Base-by-base conservation (phyloP, 2,329 filamentous ascomycete species). In the Diaporthe vaccinii region DNA sequence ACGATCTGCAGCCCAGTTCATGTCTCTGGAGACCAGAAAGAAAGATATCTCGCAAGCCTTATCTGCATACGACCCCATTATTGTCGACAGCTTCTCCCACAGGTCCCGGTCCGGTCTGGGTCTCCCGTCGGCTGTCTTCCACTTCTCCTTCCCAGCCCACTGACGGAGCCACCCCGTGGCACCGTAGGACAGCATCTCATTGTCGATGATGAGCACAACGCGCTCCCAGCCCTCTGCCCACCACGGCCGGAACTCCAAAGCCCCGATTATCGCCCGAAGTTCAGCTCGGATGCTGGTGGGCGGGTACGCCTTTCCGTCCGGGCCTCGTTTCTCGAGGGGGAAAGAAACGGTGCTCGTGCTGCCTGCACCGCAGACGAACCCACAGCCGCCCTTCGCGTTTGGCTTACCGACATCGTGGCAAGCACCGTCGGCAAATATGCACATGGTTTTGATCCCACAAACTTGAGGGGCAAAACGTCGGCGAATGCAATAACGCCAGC, bases 151-250 rank as follows among this genome's bases (percentile, higher is more conserved):
- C 0, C 65, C 65, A 36, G 69, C 69, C 69, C 69, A 72, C 36
- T 57, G 25, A 17, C 69, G 69, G 10, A 72, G 36, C 69, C 69
- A 72, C 12, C 69, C 49, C 36, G 69, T 72, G 5, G 69, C 69
- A 20, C 55, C 39, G 51, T 72, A 58, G 25, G 69, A 57, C 3
- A 72, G 39, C 51, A 58, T 34, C 69, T 72, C 69, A 10, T 57
- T 58, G 69, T 72, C 69, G 36, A 59, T 59, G 53, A 72, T 72
- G 7, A 72, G 25, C 20, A 72, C 69, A 3, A 72, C 36, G 10
- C 55, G 69, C 49, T 72, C 69, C 69, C 69, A 72, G 9, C 69
- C 69, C 17, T 72, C 69, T 9, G 51, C 69, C 69, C 69, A 72
- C 69, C 69, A 72, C 20, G 55, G 51, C 25, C 69, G 69, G n/a